phyloP scores from a whole-genome alignment of 2,329 filamentous ascomycete genomes.

The Kalmusia sp. region DNA sequence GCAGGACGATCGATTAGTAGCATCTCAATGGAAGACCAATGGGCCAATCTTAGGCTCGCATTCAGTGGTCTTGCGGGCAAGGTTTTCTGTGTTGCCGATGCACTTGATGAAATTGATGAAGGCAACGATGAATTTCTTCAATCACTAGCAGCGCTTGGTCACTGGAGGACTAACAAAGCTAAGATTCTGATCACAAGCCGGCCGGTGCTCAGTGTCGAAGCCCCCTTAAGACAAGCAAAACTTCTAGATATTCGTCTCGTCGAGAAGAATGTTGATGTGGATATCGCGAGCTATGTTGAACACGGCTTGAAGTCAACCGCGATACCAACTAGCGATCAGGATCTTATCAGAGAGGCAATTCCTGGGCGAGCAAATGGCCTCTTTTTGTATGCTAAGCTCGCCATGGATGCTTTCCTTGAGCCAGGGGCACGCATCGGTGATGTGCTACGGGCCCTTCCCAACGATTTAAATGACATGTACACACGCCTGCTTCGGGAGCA shows the following conservation, averaged over 20 bases:
- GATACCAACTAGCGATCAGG: slow-evolving; percentile 6
- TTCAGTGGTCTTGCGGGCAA: slow-evolving; percentile 13
- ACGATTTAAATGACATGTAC: slow-evolving; percentile 51
- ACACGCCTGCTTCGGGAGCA: slow-evolving; percentile 48
- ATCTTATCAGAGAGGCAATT: slow-evolving; percentile 33
- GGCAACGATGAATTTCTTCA: slow-evolving; percentile 46
- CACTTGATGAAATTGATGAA: slow-evolving; percentile 58
- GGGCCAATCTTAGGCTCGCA: slow-evolving; percentile 17
- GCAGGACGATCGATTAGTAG: slow-evolving; percentile 4
- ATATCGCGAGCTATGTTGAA: slow-evolving; percentile 50
- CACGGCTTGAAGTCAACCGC: slow-evolving; percentile 22
- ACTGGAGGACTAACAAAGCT: slow-evolving; percentile 37
- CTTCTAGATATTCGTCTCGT: slow-evolving; percentile 49
- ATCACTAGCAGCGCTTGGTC: slow-evolving; percentile 41
- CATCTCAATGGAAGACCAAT: slow-evolving; percentile 19
- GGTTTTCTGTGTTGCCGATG: slow-evolving; percentile 53
- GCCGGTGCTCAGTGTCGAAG: slow-evolving; percentile 42
- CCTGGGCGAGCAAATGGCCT: slow-evolving; percentile 50
- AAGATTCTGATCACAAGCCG: slow-evolving; percentile 57
- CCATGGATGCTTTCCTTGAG: slow-evolving; percentile 49
- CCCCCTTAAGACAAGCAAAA: slow-evolving; percentile 29
- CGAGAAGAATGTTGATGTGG: slow-evolving; percentile 45
- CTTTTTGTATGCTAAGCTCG: slow-evolving; percentile 55
- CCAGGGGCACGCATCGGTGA: slow-evolving; percentile 24
- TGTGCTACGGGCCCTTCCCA: slow-evolving; percentile 44